phyloP scores from a whole-genome alignment of 257 asterid species.

The Fraxinus anomala region DNA sequence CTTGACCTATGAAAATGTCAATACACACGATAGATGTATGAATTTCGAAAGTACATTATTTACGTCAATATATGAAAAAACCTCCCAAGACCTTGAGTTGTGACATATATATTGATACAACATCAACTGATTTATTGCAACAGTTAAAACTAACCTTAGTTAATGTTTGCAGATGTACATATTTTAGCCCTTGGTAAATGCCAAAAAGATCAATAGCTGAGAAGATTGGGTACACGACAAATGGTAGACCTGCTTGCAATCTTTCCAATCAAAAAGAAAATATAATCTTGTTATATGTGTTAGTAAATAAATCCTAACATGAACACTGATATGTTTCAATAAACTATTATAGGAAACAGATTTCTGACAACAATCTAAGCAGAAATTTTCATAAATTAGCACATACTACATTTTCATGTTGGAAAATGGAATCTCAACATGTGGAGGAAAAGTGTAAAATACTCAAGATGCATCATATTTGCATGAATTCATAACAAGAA shows the following conservation, averaged over 20 bases:
- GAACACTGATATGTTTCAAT: background rate
- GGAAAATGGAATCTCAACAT: slow-evolving; percentile 1
- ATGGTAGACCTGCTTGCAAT: slow-evolving; percentile 77
- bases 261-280: slow-evolving; percentile 37
- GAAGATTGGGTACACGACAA: slow-evolving; percentile 77
- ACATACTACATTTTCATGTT: background rate
- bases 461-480: background rate
- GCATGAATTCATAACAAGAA: background rate
- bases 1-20: no score
- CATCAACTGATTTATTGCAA: slow-evolving; percentile 10
- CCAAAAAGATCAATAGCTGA: slow-evolving; percentile 78
- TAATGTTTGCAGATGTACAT: slow-evolving; percentile 91
- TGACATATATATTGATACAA: background rate
- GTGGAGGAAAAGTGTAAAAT: background rate
- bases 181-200: slow-evolving; percentile 86
- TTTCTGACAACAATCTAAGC: background rate
- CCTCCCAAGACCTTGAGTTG: background rate
- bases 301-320: background rate
- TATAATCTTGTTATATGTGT: slow-evolving; percentile 7
- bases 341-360: background rate
- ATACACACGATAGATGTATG: no score
- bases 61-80: no score
- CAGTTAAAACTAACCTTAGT: slow-evolving; percentile 67
- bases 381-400: background rate
- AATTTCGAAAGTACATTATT: no score